Base-by-base conservation (phyloP, 768 basidiomycete genomes). In the Russula vinacea region DNA sequence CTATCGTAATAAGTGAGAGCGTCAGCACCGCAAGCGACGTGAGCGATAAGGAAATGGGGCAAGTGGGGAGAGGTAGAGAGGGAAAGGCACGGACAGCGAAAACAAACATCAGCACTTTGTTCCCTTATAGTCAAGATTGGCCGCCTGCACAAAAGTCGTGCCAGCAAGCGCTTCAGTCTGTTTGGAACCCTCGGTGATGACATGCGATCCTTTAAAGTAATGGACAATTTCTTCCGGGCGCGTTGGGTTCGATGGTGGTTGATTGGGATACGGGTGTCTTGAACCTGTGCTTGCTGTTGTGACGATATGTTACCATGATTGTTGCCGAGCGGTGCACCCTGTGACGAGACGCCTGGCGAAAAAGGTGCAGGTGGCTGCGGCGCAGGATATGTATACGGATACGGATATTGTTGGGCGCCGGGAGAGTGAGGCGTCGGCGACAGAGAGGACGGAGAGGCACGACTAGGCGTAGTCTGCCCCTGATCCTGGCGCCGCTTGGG, bases 51-150 rank as follows among this genome's bases (percentile, higher is more conserved):
- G 57, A 56, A 64, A 37, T 56, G 50, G 24, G 66, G n/a, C n/a
- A n/a, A 53, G 13, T n/a, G 33, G n/a, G 35, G 19, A 13, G 52
- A 35, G 52, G n/a, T 7, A 16, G 33, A 53, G 53, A 19, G 22
- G 24, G 17, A 56, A 69, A 58, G 44, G 71, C 62, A 78, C 80
- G 62, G 51, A 87, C 87, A 29, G 85, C 76, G 70, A 88, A 89
- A 32, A 85, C 84, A 67, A 88, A 89, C 66, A 87, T 76, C 44
- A 84, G 74, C 3, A 77, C 75, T 68, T 80, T 84, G 67, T 74
- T 79, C n/a, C 84, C 86, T 60, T 78, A 71, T 82, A 80, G 60
- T 85, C 84, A 11, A 85, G 79, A 35, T 78, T 73, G 29, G 78
- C 75, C 1, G 83, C 84, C 64, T 84, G 82, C 16, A 70, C 71